Evolutionary conservation across 140 eudicot genomes (phyloP), one percentile per base, ranked within the genome.

Genomic region (Flaveria floridana): DNA sequence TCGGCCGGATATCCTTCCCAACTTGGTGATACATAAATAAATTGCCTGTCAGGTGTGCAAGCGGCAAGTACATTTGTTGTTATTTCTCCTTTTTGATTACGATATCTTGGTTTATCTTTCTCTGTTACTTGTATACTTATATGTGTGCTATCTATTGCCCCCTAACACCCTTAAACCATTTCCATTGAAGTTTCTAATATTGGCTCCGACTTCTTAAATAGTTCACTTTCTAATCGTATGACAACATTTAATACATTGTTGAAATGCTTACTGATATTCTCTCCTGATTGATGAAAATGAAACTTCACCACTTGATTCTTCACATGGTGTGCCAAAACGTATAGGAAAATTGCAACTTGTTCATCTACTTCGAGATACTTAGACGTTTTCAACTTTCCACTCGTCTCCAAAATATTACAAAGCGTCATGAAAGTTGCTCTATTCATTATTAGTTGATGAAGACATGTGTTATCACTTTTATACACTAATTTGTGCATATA

Each of bases 181-280:
- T 28, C 34, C 34, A 28, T 28, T 28, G 34, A 28, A 28, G 34
- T 28, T 28, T 28, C 34, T 28, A 3, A 28, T 28, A 28, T 1
- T 28, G 34, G 0, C 34, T 28, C 34, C 34, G 34, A 0, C 34
- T 28, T 28, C 34, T 28, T 52, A 52, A 52, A 52, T 18, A 52
- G 25, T 0, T 74, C 68, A 79, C 39, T 79, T 19, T 52, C 63
- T 3, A 26, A 26, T 34, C 47, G 51, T 0, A 64, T 19, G 14
- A 78, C 30, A 12, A 48, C 82, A 64, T 42, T 68, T 69, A 69
- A 48, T 13, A 69, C 74, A 69, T 69, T 48, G 0, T 25, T 69
- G 15, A 26, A 26, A 26, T 26, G 28, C 28, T 26, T 26, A 26
- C 28, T 26, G 28, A 26, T 26, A 26, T 2, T 26, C 28, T 26